These are phyloP conservation scores for Globisporangium alternatum DNA, from an alignment of 352 stramenopile genomes.

Conservation along the genomic window DNA sequence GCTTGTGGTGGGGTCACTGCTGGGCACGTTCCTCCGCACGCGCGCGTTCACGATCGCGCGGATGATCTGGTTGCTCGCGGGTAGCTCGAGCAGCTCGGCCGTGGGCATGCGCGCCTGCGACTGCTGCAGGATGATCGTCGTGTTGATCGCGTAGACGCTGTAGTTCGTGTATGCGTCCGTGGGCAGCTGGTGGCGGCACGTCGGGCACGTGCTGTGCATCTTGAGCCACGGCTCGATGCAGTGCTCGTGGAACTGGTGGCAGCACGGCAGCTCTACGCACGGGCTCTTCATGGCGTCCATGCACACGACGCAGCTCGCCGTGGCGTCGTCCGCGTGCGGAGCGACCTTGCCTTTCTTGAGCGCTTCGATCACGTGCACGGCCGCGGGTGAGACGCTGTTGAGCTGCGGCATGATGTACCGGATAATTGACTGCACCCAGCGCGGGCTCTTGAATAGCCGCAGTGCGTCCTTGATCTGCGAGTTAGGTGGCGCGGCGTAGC, in stretches of 20 bases:
- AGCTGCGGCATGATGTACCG: constrained; percentile 89
- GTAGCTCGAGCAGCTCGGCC: constrained; percentile 71
- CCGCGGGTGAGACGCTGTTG: constrained; percentile 73
- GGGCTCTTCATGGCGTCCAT: constrained; percentile 65
- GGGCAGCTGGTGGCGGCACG: constrained; percentile 74
- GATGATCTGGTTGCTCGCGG: constrained; percentile 85
- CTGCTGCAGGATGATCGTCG: constrained; percentile 86
- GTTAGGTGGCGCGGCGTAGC: constrained; percentile 79
- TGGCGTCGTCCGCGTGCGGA: constrained; percentile 16
- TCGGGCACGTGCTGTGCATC: constrained; percentile 84
- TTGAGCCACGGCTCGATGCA: constrained; percentile 88
- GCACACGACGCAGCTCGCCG: constrained; percentile 68
- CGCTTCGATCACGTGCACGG: constrained; percentile 53
- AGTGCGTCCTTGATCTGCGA: constrained; percentile 88
- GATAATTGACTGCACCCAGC: constrained; percentile 89
- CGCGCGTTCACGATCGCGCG: constrained; percentile 82
- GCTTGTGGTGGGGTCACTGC: neutral
- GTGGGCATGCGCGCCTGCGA: constrained; percentile 77
- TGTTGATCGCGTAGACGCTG: constrained; percentile 89
- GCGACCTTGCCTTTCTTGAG: constrained; percentile 45
- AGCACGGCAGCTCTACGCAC: constrained; percentile 69
- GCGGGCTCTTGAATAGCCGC: constrained; percentile 84
- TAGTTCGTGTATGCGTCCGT: constrained; percentile 84
- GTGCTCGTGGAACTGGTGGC: constrained; percentile 73
- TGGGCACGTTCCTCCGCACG: constrained; percentile 56